These are phyloP conservation scores for Helicocarpus griseus DNA, from an alignment of 2,329 filamentous ascomycete species.

Conservation along the genomic window DNA sequence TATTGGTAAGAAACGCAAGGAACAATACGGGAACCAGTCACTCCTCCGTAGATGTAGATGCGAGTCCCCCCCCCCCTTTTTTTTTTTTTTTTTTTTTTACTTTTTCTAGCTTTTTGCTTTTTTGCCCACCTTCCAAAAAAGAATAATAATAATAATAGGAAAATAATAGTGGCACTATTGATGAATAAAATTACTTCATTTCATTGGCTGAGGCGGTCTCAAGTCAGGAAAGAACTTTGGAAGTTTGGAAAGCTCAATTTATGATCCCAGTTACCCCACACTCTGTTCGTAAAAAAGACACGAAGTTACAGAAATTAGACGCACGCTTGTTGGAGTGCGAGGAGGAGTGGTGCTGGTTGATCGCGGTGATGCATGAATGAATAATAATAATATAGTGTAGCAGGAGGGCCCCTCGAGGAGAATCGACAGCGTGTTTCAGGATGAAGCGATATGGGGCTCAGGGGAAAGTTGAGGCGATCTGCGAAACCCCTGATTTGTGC, in stretches of 20 bases:
- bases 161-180: background rate
- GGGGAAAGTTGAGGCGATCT: constrained; percentile 4
- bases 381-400: too few relatives aligned
- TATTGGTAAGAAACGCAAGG: too few relatives aligned
- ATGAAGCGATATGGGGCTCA: background rate
- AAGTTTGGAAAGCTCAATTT: background rate
- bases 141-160: too few relatives aligned
- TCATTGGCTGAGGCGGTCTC: background rate
- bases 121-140: background rate
- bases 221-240: background rate
- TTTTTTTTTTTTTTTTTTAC: too few relatives aligned
- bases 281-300: background rate
- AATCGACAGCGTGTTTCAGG: constrained; percentile 5
- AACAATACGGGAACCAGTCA: too few relatives aligned
- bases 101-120: background rate
- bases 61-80: too few relatives aligned
- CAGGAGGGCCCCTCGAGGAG: too few relatives aligned
- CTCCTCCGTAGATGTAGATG: too few relatives aligned
- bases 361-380: background rate
- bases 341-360: too few relatives aligned
- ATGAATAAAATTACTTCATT: background rate
- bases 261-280: background rate
- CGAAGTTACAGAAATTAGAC: background rate
- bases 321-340: too few relatives aligned
- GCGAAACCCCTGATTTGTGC: constrained; percentile 1